These are phyloP conservation scores for Elsinoe australis DNA, from an alignment of 2,329 filamentous ascomycete genomes.

Conservation along the genomic window DNA sequence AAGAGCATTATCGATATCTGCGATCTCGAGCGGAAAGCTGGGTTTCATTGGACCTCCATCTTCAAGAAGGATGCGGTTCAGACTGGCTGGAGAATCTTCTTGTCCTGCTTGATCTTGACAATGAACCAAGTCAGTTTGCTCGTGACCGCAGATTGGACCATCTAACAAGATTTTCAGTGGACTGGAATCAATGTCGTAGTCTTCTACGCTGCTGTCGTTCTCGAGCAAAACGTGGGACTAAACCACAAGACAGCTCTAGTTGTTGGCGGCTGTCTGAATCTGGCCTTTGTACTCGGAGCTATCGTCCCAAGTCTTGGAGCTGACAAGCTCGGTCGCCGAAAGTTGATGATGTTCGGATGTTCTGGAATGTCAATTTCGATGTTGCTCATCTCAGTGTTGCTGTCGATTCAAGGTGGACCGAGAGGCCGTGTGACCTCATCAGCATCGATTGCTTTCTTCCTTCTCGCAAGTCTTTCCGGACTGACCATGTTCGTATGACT, in stretches of 20 bases:
- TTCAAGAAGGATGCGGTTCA: slow-evolving; percentile 32
- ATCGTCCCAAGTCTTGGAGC: slow-evolving; percentile 38
- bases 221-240: slow-evolving; percentile 40
- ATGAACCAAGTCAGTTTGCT: slow-evolving; percentile 33
- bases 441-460: slow-evolving; percentile 43
- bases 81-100: slow-evolving; percentile 30
- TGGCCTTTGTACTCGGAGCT: slow-evolving; percentile 33
- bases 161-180: slow-evolving; percentile 12
- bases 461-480: slow-evolving; percentile 33
- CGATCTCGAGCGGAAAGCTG: slow-evolving; percentile 30
- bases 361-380: slow-evolving; percentile 27
- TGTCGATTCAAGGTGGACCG: slow-evolving; percentile 34
- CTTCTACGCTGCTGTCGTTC: slow-evolving; percentile 37
- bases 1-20: slow-evolving; percentile 29
- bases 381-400: slow-evolving; percentile 32
- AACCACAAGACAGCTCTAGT: slow-evolving; percentile 35
- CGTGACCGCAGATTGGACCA: no score
- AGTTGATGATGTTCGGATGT: slow-evolving; percentile 26
- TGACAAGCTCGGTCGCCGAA: slow-evolving; percentile 32
- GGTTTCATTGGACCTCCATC: slow-evolving; percentile 28
- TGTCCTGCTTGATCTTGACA: slow-evolving; percentile 33
- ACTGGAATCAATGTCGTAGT: slow-evolving; percentile 32
- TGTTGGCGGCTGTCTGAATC: slow-evolving; percentile 37
- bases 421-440: slow-evolving; percentile 35
- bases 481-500: not conserved